Evolutionary conservation across 78 protist genomes (phyloP).

Genomic region (Ministeria vibrans): DNA sequence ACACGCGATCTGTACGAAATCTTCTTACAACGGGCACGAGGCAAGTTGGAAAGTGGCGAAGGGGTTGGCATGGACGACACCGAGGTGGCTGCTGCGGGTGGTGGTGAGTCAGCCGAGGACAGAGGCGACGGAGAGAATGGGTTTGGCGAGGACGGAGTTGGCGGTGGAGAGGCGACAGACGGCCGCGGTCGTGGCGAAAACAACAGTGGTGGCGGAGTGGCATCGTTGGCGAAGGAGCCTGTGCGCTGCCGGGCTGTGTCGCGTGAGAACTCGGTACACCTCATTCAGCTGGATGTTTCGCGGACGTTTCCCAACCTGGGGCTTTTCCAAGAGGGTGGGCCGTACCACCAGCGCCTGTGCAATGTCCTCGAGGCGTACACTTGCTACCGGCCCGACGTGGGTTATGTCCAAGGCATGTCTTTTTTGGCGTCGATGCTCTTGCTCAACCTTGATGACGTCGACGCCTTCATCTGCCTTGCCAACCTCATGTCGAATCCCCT

Average conservation of each 20-base stretch:
- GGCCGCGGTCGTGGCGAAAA: neutral
- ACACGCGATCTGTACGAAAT: constrained; percentile 65
- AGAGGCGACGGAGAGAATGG: neutral
- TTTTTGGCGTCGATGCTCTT: constrained; percentile 83
- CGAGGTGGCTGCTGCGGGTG: neutral
- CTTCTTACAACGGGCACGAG: constrained; percentile 33
- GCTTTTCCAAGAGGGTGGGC: constrained; percentile 61
- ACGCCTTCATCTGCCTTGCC: constrained; percentile 67
- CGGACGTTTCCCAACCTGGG: constrained; percentile 58
- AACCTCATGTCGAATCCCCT: constrained; percentile 65
- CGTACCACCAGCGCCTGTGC: constrained; percentile 44
- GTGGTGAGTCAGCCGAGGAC: neutral
- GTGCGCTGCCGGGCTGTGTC: constrained; percentile 11
- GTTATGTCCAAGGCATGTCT: constrained; percentile 91
- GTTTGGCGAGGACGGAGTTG: neutral
- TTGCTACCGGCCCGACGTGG: constrained; percentile 81
- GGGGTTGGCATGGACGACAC: neutral
- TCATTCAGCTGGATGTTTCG: constrained; percentile 52
- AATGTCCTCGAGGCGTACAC: constrained; percentile 69
- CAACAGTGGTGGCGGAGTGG: neutral
- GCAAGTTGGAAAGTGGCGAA: neutral
- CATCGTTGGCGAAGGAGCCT: neutral
- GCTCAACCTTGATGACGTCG: constrained; percentile 58
- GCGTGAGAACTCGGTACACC: constrained; percentile 45
- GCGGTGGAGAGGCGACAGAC: neutral